Evolutionary conservation across 805 yeast genomes (phyloP), one percentile per base, ranked within the genome.

Genomic region (Candida silvicultrix): DNA sequence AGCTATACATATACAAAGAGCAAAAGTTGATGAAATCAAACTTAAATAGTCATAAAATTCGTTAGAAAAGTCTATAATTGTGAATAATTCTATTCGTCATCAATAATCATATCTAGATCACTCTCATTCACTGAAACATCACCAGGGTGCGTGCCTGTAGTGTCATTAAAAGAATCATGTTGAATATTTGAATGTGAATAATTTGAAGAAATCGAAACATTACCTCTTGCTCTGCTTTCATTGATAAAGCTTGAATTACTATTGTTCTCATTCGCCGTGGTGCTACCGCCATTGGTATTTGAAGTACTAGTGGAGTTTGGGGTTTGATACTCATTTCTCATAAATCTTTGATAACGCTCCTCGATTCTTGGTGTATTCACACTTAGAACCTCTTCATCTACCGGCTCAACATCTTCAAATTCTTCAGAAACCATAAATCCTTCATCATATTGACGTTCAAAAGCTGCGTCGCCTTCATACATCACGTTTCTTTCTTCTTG

Each of bases 1-100:
- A 0, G 95, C 95, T 1, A 75, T 94, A 49, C 88, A 86, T 62
- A 64, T 94, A 45, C 89, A 83, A 62, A 71, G 81, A 25, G 84
- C 89, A 7, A 86, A 87, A 61, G 92, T 88, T 5, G 97, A 92
- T 60, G 78, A 79, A 49, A 42, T 58, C 16, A 53, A 49, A 38
- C 38, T 51, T 18, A 53, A 52, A 32, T 38, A 37, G 14, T 12
- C 23, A 43, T 14, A 15, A 29, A 12, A 5, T 12, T 11, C 23
- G 12, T 31, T 5, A 7, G 41, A 22, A 31, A 40, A 32, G 28
- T 41, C 40, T 49, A 49, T 51, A 47, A 22, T 16, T 11, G 23
- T 40, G 19, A 5, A n/a, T n/a, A n/a, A n/a, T n/a, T 21, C 14
- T 14, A 40, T 14, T 40, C 39, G 18, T 61, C 72, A 48, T 73